These are phyloP conservation scores for Penicillium canariense DNA, from an alignment of 495 filamentous ascomycete genomes.

Conservation along the genomic window DNA sequence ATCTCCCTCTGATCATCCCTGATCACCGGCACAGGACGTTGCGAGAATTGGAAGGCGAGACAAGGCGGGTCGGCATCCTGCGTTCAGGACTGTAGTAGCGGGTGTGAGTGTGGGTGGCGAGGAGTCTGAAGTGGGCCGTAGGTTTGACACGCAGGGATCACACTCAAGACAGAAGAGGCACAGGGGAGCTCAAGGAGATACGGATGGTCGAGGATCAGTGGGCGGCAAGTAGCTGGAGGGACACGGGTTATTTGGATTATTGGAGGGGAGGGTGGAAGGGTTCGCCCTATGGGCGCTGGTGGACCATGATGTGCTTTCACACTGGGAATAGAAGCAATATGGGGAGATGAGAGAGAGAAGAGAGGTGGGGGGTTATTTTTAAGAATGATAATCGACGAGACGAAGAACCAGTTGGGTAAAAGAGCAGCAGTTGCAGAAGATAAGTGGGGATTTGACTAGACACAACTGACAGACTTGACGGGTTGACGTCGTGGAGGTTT, in stretches of 20 bases:
- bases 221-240: not conserved
- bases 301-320: not conserved
- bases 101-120: not conserved
- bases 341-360: not conserved
- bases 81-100: not conserved
- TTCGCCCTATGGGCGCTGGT: not conserved
- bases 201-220: not conserved
- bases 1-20: conserved; percentile 14
- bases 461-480: not conserved
- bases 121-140: not conserved
- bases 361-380: not conserved
- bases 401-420: not conserved
- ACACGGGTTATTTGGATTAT: not conserved
- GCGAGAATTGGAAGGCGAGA: not conserved
- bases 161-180: no score
- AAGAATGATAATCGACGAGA: not conserved
- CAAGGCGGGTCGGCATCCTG: conserved; percentile 11
- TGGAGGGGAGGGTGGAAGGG: not conserved
- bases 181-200: not conserved
- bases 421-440: not conserved
- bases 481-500: not conserved
- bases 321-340: not conserved
- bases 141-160: not conserved
- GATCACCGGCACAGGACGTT: conserved; percentile 10
- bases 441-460: not conserved